Evolutionary conservation across 495 filamentous ascomycete genomes (phyloP), one percentile per base, ranked within the genome.

Genomic region (Cenococcum geophilum): DNA sequence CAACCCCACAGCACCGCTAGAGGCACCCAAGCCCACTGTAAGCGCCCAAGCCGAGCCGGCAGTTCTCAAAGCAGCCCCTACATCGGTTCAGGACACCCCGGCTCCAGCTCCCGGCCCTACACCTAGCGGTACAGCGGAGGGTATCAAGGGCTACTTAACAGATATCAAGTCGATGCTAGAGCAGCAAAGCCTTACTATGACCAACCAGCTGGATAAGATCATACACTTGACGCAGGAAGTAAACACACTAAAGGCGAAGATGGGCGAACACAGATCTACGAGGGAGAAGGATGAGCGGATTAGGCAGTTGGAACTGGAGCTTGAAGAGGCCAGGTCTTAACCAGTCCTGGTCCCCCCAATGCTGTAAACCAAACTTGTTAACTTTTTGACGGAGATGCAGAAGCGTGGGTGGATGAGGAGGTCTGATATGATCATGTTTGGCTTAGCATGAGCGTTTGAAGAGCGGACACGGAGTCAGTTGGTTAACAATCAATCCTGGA

Each of bases 131-230:
- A 72, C 71, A 16, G 68, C 70, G 8, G 71, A 67, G 21, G 71
- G 69, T 12, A 56, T 78, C 42, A 71, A 68, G 50, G 67, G 67
- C 27, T 68, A 70, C 1, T 74, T 89, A 25, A 71, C 78, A 34
- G 76, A 89, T 65, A 89, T 91, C 72, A 87, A 86, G 70, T 67
- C 77, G 22, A 70, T 87, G 35, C 74, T 91, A 9, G 80, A 86
- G 73, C 72, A 74, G 47, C 87, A 89, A 70, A 83, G 75, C 49
- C 74, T 76, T 71, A 79, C 83, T 54, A 84, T 91, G 65, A 78
- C 71, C 55, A 74, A 72, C n/a, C 82, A 84, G 68, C 78, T 68
- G 56, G 82, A 86, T 56, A 79, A 86, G 73, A 89, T 91, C 61
- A 75, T 71, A 18, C 74, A 80, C 37, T 71, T 92, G 45, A 82